These are phyloP conservation scores for Entomortierella chlamydospora DNA, from an alignment of 192 early-diverging fungal species.

Conservation along the genomic window DNA sequence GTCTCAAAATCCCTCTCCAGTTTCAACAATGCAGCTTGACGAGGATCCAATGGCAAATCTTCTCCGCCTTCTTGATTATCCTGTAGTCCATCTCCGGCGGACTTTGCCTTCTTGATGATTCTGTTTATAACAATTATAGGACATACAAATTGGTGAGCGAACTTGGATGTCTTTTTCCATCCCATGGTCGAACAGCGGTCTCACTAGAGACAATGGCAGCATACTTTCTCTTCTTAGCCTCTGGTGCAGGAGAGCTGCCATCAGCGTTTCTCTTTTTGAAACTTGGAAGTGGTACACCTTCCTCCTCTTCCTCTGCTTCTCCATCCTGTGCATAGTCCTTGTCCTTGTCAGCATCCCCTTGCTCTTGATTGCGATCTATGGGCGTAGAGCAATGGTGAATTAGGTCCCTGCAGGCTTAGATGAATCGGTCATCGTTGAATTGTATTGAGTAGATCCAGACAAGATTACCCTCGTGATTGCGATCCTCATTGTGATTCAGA, in stretches of 20 bases:
- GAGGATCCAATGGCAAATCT: constrained; percentile 27
- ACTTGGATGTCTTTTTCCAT: neutral
- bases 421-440: neutral
- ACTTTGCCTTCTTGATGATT: constrained; percentile 18
- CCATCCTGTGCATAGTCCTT: constrained; percentile 9
- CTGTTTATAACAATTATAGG: neutral
- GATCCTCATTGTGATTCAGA: constrained; percentile 11
- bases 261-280: constrained; percentile 46
- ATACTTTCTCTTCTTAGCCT: constrained; percentile 46
- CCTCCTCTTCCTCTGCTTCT: constrained; percentile 33
- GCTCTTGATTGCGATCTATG: constrained; percentile 22
- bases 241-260: constrained; percentile 13
- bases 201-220: neutral
- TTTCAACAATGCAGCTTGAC: constrained; percentile 24
- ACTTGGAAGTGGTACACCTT: constrained; percentile 23
- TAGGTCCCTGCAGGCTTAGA: neutral
- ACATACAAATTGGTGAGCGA: neutral
- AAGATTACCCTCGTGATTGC: constrained; percentile 4
- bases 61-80: constrained; percentile 8
- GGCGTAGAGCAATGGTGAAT: neutral
- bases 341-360: constrained; percentile 3
- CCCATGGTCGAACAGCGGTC: too few species aligned
- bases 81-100: neutral
- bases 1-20: constrained; percentile 46
- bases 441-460: neutral